Evolutionary conservation across 768 basidiomycete species (phyloP).

Genomic region (Hericium rajendrae): DNA sequence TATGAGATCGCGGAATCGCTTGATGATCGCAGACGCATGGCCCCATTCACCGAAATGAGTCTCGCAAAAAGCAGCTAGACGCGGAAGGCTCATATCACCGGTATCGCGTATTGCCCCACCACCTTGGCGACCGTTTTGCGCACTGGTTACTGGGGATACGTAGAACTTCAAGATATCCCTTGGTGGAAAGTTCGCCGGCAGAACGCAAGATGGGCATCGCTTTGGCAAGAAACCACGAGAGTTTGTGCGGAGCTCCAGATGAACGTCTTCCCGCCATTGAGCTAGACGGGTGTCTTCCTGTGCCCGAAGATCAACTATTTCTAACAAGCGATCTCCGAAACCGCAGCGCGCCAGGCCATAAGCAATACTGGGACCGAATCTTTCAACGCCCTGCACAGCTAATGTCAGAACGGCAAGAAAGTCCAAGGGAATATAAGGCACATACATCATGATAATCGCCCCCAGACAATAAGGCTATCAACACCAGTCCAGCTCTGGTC

Average conservation of each 20-base stretch:
- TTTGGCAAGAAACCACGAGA: slow-evolving; percentile 49
- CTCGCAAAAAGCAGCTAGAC: slow-evolving; percentile 61
- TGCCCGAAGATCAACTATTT: slow-evolving; percentile 42
- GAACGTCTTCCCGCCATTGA: slow-evolving; percentile 52
- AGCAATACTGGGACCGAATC: slow-evolving; percentile 62
- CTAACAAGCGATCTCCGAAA: slow-evolving; percentile 59
- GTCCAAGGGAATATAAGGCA: neutral
- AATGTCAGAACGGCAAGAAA: too few species aligned
- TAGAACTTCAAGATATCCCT: slow-evolving; percentile 69
- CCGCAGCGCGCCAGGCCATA: slow-evolving; percentile 73
- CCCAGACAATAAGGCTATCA: slow-evolving; percentile 31
- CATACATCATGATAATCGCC: neutral
- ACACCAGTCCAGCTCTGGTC: slow-evolving; percentile 57
- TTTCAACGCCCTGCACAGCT: slow-evolving; percentile 41
- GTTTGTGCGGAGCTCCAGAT: slow-evolving; percentile 58
- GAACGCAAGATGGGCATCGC: slow-evolving; percentile 55
- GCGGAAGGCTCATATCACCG: neutral
- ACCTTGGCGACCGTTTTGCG: slow-evolving; percentile 39
- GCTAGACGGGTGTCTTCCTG: slow-evolving; percentile 39
- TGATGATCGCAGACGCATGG: slow-evolving; percentile 65
- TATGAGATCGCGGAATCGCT: slow-evolving; percentile 70
- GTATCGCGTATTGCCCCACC: slow-evolving; percentile 38
- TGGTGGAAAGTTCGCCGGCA: slow-evolving; percentile 61
- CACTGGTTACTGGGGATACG: slow-evolving; percentile 64
- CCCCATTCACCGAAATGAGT: slow-evolving; percentile 82